phyloP scores from a whole-genome alignment of 139 green algal genomes.

The Trebouxia sp. region DNA sequence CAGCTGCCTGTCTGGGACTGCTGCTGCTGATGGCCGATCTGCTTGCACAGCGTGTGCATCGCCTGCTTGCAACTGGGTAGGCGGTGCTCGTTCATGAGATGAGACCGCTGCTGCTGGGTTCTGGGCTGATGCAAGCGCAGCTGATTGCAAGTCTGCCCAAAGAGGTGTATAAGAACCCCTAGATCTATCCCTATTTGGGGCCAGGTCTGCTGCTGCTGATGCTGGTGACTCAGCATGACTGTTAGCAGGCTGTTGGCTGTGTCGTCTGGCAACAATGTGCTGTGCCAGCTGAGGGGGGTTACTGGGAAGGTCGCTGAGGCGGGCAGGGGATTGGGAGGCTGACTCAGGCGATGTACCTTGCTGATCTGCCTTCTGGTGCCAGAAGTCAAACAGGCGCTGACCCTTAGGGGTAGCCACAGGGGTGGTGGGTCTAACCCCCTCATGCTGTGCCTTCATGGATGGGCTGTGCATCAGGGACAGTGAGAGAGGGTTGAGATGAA shows the following conservation, averaged over 20 bases:
- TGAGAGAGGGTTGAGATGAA: neutral
- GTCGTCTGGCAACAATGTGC: too few relatives aligned
- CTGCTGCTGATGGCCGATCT: neutral
- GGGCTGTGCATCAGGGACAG: neutral
- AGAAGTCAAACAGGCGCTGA: constrained; percentile 17
- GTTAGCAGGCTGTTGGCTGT: neutral
- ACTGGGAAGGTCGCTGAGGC: too few relatives aligned
- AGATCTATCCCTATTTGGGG: neutral
- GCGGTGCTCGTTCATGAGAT: too few relatives aligned
- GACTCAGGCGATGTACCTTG: neutral
- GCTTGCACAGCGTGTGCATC: neutral
- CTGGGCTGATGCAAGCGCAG: too few relatives aligned
- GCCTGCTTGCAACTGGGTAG: too few relatives aligned
- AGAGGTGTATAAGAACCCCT: too few relatives aligned
- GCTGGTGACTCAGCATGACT: neutral
- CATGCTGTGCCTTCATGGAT: neutral
- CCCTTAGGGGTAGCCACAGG: neutral
- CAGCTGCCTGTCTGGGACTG: too few relatives aligned
- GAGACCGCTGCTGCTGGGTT: too few relatives aligned
- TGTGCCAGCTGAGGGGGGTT: too few relatives aligned
- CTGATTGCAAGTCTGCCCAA: too few relatives aligned
- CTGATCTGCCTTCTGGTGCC: neutral
- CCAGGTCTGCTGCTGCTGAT: neutral
- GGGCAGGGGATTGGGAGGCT: too few relatives aligned
- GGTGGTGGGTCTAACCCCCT: neutral